Base-by-base conservation (phyloP, 2,329 filamentous ascomycete species). In the Penicillium occitanis region DNA sequence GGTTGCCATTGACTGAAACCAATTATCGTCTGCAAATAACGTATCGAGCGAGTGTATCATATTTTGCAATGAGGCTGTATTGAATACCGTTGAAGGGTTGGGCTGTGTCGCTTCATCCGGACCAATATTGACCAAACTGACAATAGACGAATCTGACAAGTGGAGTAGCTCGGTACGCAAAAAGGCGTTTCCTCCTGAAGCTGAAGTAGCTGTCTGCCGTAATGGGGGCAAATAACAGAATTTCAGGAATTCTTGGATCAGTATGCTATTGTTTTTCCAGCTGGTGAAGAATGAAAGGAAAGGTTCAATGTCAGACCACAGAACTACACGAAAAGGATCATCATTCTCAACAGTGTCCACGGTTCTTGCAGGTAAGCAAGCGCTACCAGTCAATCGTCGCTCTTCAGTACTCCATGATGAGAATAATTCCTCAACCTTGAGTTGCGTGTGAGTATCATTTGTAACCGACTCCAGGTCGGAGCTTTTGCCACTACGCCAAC, bases 301-400 rank as follows among this genome's bases (percentile, higher is more conserved):
- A 0, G 86, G 82, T 68, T 87, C 80, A 22, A 97, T 81, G 74
- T 98, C 95, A 0, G 88, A 86, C 70, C 89, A 93, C 73, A 97
- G 86, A 55, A 97, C 86, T 3, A 95, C 87, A 42, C 93, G 86
- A 70, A 91, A 96, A 0, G 92, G 91, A 72, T 97, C 94, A 66
- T 93, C 90, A 69, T 92, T 90, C 17, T 85, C 86, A 1, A 87
- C 84, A 30, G 92, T 88, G 74, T 97, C 92, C 67, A 90, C 82
- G 0, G 90, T 90, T 59, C 91, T 86, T 17, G 91, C 91, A 5
- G 93, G 91, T 65, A 88, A 80, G 48, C 80, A 81, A 8, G 89
- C 83, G 50, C 79, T 78, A 14, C 73, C 68, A 1, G 81, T 80
- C 33, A 79, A 80, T 11, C 80, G 76, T n/a, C 76, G 73, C 73